These are phyloP conservation scores for Phytophthora uliginosa DNA, from an alignment of 352 stramenopile species.

Conservation along the genomic window DNA sequence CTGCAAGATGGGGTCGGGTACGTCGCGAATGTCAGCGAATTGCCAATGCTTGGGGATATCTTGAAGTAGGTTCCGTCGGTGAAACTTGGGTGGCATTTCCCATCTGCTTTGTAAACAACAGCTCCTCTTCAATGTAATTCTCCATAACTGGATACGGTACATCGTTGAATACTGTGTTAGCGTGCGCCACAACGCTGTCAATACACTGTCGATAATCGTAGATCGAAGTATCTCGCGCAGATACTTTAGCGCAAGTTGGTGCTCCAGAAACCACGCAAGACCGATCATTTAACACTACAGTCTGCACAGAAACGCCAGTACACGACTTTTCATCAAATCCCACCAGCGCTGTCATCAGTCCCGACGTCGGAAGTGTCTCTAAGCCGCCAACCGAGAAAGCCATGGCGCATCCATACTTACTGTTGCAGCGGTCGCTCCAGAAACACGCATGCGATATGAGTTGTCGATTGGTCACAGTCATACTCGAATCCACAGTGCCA, in stretches of 20 bases:
- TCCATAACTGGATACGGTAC: conserved; percentile 12
- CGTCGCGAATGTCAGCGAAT: background rate
- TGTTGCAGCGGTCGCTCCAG: background rate
- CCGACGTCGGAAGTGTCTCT: background rate
- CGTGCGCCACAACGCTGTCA: background rate
- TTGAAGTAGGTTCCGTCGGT: conserved; percentile 2
- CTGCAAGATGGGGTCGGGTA: conserved; percentile 7
- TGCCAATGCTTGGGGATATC: conserved; percentile 4
- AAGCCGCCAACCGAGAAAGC: conserved; percentile 8
- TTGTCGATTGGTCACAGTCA: background rate
- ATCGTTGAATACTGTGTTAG: background rate
- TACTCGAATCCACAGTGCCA: background rate
- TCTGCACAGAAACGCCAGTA: background rate
- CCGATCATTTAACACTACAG: conserved; percentile 3
- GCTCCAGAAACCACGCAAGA: background rate
- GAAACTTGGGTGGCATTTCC: conserved; percentile 7
- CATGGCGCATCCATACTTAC: background rate
- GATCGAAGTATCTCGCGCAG: background rate
- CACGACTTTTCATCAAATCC: conserved; percentile 4
- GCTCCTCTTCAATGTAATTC: background rate
- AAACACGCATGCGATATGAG: background rate
- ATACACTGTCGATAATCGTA: background rate
- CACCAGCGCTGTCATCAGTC: background rate
- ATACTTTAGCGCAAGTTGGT: background rate
- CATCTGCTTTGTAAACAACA: conserved; percentile 17